Conservation (phyloP, 2,329 filamentous ascomycete species). For the Neodidymelliopsis sp. region DNA sequence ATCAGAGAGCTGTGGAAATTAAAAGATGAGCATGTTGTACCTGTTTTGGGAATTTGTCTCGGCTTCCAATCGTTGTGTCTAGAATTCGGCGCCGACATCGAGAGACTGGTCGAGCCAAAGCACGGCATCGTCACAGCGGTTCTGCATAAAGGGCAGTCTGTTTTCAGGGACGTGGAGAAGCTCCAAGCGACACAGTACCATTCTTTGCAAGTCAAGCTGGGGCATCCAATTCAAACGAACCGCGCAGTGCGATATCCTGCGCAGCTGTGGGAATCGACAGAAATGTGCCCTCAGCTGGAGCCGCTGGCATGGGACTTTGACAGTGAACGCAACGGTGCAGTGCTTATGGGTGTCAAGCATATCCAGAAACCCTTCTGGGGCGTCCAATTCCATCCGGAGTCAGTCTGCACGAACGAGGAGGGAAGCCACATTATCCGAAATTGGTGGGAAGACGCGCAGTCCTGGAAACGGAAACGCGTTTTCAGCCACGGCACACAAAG, state of each 20-base stretch:
- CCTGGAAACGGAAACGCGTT: constrained; percentile 56
- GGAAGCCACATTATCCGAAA: constrained; percentile 71
- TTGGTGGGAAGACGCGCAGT: constrained; percentile 74
- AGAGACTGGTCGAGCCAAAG: constrained; percentile 72
- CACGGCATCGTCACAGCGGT: constrained; percentile 82
- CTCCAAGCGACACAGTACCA: constrained; percentile 82
- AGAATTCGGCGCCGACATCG: constrained; percentile 71
- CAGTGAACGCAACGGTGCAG: constrained; percentile 57
- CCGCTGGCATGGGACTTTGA: constrained; percentile 59
- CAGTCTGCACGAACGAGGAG: constrained; percentile 77
- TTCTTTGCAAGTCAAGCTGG: constrained; percentile 60
- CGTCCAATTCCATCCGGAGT: constrained; percentile 91
- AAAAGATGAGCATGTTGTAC: constrained; percentile 65
- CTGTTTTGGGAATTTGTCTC: constrained; percentile 86
- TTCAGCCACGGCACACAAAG: constrained; percentile 20
- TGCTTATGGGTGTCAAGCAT: constrained; percentile 82
- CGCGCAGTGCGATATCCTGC: constrained; percentile 47
- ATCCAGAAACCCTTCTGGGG: constrained; percentile 77
- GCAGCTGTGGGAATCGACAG: constrained; percentile 50
- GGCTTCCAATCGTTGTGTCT: constrained; percentile 85
- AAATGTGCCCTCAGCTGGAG: constrained; percentile 47
- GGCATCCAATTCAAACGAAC: constrained; percentile 38
- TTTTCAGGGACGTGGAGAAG: constrained; percentile 69
- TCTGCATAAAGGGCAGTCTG: constrained; percentile 64
- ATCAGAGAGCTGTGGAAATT: constrained; percentile 80